A percentile compares a stretch with the other conserved stretches of the same genome.
phyloP scores from a whole-genome alignment of 108 stramenopile genomes.

The Aurantiochytrium sp. region DNA sequence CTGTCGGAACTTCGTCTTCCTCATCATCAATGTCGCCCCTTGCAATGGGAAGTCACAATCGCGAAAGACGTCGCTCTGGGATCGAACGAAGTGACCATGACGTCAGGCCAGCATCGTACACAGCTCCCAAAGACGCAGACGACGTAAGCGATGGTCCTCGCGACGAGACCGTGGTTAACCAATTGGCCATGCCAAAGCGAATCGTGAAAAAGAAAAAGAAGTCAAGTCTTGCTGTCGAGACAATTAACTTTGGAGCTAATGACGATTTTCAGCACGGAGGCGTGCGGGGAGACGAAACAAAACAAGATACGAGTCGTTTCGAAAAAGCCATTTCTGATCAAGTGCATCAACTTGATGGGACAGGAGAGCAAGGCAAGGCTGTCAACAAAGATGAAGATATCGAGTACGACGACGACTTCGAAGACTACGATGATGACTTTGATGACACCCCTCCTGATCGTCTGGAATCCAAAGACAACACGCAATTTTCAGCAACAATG shows the following conservation, averaged over 20 bases:
- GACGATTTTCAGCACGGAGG: not conserved
- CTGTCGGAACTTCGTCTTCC: not conserved
- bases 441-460: not conserved
- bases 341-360: not conserved
- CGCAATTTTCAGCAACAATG: too few relatives aligned
- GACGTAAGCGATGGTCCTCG: not conserved
- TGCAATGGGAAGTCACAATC: not conserved
- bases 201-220: not conserved
- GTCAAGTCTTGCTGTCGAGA: not conserved
- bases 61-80: not conserved
- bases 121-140: not conserved
- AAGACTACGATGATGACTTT: not conserved
- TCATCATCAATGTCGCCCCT: too few relatives aligned
- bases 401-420: constrained; percentile 3
- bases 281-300: not conserved
- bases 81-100: not conserved
- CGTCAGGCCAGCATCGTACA: not conserved
- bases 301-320: not conserved
- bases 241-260: not conserved
- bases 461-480: not conserved
- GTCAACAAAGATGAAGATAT: not conserved
- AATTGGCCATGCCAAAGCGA: not conserved
- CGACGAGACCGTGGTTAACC: not conserved
- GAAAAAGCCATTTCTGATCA: too few relatives aligned
- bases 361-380: not conserved